These are phyloP conservation scores for Starmerella lactis-condensi DNA, from an alignment of 805 yeast genomes.

Conservation along the genomic window DNA sequence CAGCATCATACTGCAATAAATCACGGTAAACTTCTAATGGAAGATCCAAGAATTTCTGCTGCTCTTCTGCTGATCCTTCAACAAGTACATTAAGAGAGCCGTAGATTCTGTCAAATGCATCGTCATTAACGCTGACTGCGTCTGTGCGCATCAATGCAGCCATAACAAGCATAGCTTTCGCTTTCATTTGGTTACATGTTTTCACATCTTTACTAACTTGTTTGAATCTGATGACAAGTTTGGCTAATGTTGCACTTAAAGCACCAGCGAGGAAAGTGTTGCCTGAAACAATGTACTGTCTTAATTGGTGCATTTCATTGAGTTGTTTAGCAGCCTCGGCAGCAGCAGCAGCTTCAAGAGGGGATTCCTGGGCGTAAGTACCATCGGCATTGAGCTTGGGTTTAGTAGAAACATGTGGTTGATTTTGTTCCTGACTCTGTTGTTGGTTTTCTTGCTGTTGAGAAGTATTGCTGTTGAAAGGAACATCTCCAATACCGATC, in stretches of 20 bases:
- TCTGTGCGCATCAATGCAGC: constrained; percentile 84
- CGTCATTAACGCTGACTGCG: constrained; percentile 77
- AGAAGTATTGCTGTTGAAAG: constrained; percentile 35
- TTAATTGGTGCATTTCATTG: constrained; percentile 41
- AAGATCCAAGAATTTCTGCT: constrained; percentile 64
- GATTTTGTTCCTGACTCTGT: constrained; percentile 22
- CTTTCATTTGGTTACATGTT: constrained; percentile 59
- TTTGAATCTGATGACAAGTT: constrained; percentile 61
- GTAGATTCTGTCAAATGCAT: constrained; percentile 83
- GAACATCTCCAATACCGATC: constrained; percentile 71
- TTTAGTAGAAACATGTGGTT: constrained; percentile 16
- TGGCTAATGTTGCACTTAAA: constrained; percentile 70
- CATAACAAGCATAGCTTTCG: constrained; percentile 84
- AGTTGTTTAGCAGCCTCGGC: constrained; percentile 23
- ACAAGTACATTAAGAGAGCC: constrained; percentile 67
- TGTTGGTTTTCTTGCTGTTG: constrained; percentile 19
- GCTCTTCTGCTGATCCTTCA: constrained; percentile 31
- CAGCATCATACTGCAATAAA: constrained; percentile 37
- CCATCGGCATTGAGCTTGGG: constrained; percentile 96
- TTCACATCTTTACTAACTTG: constrained; percentile 30
- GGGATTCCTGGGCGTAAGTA: constrained; percentile 90
- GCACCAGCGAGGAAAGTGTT: constrained; percentile 84
- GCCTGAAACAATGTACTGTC: constrained; percentile 66
- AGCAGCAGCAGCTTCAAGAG: constrained; percentile 35
- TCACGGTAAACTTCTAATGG: constrained; percentile 67